Evolutionary conservation across 768 basidiomycete genomes (phyloP).

Genomic region (Lentinula lateritia): DNA sequence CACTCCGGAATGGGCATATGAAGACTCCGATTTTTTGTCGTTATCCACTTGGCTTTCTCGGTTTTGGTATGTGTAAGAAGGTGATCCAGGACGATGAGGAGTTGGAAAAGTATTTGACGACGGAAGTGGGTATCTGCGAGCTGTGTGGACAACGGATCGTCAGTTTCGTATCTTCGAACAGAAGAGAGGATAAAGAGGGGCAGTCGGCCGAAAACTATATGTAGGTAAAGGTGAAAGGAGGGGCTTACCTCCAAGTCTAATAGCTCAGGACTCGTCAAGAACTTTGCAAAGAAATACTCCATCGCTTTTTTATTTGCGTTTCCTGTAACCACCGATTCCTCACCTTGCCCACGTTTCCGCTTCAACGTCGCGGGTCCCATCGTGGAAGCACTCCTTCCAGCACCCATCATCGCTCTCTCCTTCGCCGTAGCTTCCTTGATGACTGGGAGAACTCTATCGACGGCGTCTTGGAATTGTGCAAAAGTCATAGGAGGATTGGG

Average conservation of each 20-base stretch:
- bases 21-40: conserved; percentile 61
- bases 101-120: conserved; percentile 87
- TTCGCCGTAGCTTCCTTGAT: conserved; percentile 85
- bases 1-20: conserved; percentile 75
- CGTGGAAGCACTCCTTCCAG: conserved; percentile 34
- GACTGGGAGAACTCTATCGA: conserved; percentile 68
- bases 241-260: conserved; percentile 75
- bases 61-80: conserved; percentile 69
- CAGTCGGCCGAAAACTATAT: too few species aligned
- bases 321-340: conserved; percentile 37
- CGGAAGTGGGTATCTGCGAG: conserved; percentile 89
- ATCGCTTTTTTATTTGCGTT: conserved; percentile 17
- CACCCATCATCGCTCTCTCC: conserved; percentile 86
- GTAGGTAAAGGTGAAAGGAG: neutral
- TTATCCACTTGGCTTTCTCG: conserved; percentile 55
- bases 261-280: conserved; percentile 82
- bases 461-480: conserved; percentile 60
- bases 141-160: conserved; percentile 31
- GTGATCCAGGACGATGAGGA: conserved; percentile 66
- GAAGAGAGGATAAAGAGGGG: too few species aligned
- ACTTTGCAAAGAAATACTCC: conserved; percentile 93
- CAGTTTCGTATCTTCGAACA: too few species aligned
- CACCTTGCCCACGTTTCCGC: conserved; percentile 59
- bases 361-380: conserved; percentile 30
- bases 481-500: conserved; percentile 40